Percentiles rank a stretch among this genome's conserved stretches.
These are phyloP conservation scores for Cadophora gregata DNA, from an alignment of 2,329 filamentous ascomycete species.

Conservation along the genomic window DNA sequence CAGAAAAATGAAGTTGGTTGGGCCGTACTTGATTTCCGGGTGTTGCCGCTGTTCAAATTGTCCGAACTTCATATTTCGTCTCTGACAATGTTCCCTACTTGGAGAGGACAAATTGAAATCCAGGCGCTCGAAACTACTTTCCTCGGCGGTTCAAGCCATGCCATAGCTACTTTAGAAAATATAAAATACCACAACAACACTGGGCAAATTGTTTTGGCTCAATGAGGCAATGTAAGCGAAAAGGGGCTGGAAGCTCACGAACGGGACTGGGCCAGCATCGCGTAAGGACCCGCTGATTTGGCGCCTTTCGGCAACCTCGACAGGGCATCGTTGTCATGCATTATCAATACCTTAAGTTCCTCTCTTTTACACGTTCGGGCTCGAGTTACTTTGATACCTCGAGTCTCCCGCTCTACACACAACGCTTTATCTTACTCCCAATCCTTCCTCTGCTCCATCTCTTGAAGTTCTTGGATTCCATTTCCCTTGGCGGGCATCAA, in stretches of 20 bases:
- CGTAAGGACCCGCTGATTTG: conserved; percentile 4
- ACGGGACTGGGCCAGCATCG: not conserved
- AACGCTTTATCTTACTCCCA: not conserved
- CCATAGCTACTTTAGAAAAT: not conserved
- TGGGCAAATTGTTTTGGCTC: not conserved
- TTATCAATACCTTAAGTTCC: not conserved
- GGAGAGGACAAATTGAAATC: not conserved
- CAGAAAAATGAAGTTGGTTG: not conserved
- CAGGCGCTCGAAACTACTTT: not conserved
- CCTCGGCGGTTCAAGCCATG: not conserved
- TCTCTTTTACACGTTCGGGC: too few species aligned
- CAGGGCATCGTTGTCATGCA: not conserved
- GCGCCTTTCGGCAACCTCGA: not conserved
- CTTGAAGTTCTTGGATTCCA: not conserved
- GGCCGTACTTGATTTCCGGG: not conserved
- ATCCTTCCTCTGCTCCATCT: too few species aligned
- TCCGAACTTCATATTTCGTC: not conserved
- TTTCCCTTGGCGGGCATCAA: conserved; percentile 8
- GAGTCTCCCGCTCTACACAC: too few species aligned
- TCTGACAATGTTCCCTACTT: not conserved
- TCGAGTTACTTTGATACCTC: not conserved
- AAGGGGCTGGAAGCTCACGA: not conserved
- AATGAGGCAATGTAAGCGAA: conserved; percentile 9
- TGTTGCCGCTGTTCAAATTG: not conserved
- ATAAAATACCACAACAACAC: not conserved